Evolutionary conservation across 2,329 filamentous ascomycete genomes (phyloP).

Genomic region (Colletotrichum theobromicola): DNA sequence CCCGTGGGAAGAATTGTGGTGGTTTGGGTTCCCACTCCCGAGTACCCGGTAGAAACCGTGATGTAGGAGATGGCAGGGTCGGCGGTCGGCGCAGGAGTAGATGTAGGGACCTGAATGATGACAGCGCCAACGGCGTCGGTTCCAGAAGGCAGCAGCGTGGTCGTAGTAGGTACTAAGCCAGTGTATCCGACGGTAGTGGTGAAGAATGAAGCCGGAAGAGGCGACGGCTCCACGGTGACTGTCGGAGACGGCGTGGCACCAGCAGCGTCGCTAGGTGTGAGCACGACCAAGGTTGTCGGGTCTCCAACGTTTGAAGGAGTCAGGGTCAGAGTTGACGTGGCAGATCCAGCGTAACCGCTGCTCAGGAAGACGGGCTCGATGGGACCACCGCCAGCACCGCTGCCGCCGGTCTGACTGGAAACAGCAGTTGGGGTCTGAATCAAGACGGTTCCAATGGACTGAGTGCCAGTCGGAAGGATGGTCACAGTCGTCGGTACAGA

Average conservation of each 20-base stretch:
- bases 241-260: neutral
- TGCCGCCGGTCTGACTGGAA: neutral
- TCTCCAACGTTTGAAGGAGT: neutral
- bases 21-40: neutral
- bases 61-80: neutral
- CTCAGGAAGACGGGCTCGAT: neutral
- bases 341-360: slow-evolving; percentile 6
- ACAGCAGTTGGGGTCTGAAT: neutral
- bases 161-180: neutral
- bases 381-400: neutral
- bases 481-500: neutral
- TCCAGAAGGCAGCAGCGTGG: slow-evolving; percentile 6
- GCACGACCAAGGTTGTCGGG: slow-evolving; percentile 7
- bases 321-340: slow-evolving; percentile 3
- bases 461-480: neutral
- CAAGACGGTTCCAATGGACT: neutral
- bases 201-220: neutral
- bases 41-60: slow-evolving; percentile 6
- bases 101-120: neutral
- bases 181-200: slow-evolving; percentile 6
- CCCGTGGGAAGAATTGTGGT: neutral
- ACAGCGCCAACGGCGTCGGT: slow-evolving; percentile 1
- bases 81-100: neutral
- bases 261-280: neutral
- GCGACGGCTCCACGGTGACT: neutral